Conservation (phyloP, 768 basidiomycete genomes). For the Pilatotrama ljubarskyi region DNA sequence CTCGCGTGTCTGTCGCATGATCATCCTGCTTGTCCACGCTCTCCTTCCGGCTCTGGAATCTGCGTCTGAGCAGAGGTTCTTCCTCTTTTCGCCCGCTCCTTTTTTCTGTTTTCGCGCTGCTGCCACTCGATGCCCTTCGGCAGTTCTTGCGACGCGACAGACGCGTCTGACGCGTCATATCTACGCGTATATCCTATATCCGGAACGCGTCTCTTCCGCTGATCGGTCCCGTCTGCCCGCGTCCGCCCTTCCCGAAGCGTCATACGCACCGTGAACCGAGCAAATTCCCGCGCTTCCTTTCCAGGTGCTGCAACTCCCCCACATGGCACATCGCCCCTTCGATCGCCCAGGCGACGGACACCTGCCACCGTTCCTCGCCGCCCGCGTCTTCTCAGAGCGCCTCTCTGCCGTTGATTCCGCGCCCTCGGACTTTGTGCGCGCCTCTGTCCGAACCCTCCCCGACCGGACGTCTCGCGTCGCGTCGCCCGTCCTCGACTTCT, state of each 20-base stretch:
- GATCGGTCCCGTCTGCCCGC: slow-evolving; percentile 19
- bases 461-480: neutral
- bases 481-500: neutral
- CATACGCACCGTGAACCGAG: slow-evolving; percentile 6
- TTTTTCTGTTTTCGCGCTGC: neutral
- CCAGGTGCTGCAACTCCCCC: neutral
- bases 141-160: neutral
- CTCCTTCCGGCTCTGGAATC: no score
- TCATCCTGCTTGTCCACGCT: neutral
- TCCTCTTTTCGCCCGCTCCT: neutral
- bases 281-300: slow-evolving; percentile 14
- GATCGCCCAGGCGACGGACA: slow-evolving; percentile 22
- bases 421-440: slow-evolving; percentile 16
- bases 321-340: slow-evolving; percentile 1
- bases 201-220: slow-evolving; percentile 19
- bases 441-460: neutral
- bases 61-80: neutral
- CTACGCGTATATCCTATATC: neutral
- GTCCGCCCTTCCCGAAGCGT: slow-evolving; percentile 11
- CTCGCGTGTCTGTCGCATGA: slow-evolving; percentile 21
- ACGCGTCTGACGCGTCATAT: slow-evolving; percentile 5
- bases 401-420: slow-evolving; percentile 2
- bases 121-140: neutral
- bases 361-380: slow-evolving; percentile 21
- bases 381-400: neutral